phyloP scores from a whole-genome alignment of 169 alveolate genomes.

The Perkinsus chesapeaki region DNA sequence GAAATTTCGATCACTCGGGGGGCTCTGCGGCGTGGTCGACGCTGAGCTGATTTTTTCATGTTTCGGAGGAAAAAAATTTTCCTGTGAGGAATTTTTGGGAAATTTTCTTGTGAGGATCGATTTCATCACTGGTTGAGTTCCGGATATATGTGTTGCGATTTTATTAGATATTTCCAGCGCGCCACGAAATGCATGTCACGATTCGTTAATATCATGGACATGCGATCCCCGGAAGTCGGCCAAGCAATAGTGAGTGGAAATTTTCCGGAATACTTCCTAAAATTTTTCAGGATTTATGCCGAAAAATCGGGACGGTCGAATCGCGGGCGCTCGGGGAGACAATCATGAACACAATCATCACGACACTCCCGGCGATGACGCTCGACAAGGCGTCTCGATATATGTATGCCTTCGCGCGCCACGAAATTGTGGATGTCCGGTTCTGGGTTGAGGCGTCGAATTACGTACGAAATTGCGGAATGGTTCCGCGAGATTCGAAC shows the following conservation, averaged over 20 bases:
- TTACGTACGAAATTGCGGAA: neutral
- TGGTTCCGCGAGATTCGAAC: neutral
- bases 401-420: constrained; percentile 1
- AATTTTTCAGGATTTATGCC: neutral
- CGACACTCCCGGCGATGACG: neutral
- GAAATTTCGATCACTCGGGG: too few species aligned
- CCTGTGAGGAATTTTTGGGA: neutral
- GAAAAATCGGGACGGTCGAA: neutral
- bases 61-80: neutral
- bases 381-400: neutral
- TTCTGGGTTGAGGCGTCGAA: neutral
- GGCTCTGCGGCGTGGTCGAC: too few species aligned
- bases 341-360: neutral
- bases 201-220: neutral
- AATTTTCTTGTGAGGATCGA: neutral
- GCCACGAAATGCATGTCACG: neutral
- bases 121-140: neutral
- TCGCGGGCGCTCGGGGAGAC: neutral
- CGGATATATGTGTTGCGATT: neutral
- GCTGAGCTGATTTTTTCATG: neutral
- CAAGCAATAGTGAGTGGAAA: neutral
- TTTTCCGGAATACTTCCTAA: neutral
- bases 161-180: neutral
- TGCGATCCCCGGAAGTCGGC: neutral
- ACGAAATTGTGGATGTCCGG: neutral